These are phyloP conservation scores for Aspergillus tamarii DNA, from an alignment of 2,329 filamentous ascomycete genomes.

Conservation along the genomic window DNA sequence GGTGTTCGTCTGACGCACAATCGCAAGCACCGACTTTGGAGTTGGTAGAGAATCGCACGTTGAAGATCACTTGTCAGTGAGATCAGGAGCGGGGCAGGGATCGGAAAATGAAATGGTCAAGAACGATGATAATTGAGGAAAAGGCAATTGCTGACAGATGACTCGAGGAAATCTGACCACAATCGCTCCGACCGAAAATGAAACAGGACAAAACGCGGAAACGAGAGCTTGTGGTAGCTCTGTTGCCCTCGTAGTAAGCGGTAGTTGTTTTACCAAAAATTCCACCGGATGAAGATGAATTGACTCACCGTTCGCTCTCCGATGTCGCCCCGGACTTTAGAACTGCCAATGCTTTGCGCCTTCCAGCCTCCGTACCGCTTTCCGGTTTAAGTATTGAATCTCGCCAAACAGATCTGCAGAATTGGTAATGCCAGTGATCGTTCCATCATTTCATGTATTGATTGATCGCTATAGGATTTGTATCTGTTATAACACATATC, in stretches of 20 bases:
- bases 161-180: not conserved
- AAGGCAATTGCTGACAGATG: slow-evolving; percentile 2
- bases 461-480: not conserved
- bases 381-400: not conserved
- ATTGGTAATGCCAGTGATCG: not conserved
- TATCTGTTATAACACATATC: not conserved
- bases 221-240: not conserved
- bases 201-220: not conserved
- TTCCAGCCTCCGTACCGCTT: not conserved
- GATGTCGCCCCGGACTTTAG: slow-evolving; percentile 18
- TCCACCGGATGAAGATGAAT: slow-evolving; percentile 5
- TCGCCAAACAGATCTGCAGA: not conserved
- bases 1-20: slow-evolving; percentile 1
- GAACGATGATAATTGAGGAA: not conserved
- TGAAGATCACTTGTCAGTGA: not conserved
- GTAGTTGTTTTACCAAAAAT: slow-evolving; percentile 1
- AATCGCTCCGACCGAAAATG: not conserved
- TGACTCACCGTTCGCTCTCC: slow-evolving; percentile 27
- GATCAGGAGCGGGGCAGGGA: not conserved
- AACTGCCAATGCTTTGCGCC: not conserved
- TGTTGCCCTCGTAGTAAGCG: not conserved
- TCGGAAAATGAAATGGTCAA: not conserved
- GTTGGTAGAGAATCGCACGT: not conserved
- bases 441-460: not conserved
- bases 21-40: not conserved